Evolutionary conservation across 1,139 yeast species (phyloP).

Genomic region (Kazachstania sp.): DNA sequence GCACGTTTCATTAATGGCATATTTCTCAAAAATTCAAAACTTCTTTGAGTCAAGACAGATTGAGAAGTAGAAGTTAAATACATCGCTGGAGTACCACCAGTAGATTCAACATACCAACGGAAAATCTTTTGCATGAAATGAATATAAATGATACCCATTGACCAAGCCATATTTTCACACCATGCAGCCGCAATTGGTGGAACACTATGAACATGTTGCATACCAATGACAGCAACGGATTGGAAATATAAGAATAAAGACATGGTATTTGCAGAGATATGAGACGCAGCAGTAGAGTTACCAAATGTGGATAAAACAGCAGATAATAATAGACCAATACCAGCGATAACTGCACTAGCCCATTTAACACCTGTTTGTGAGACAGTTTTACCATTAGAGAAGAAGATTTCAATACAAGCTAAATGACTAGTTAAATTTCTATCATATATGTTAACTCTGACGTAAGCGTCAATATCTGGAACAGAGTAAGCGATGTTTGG

Average conservation of each 20-base stretch:
- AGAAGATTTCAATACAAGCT: slow-evolving; percentile 63
- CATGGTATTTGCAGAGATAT: slow-evolving; percentile 67
- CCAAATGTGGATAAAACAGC: slow-evolving; percentile 68
- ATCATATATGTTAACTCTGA: slow-evolving; percentile 41
- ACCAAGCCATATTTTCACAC: slow-evolving; percentile 80
- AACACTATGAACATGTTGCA: slow-evolving; percentile 64
- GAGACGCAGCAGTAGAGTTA: slow-evolving; percentile 73
- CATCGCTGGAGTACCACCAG: slow-evolving; percentile 66
- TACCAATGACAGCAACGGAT: slow-evolving; percentile 64
- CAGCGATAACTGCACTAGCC: slow-evolving; percentile 80
- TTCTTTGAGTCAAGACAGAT: slow-evolving; percentile 66
- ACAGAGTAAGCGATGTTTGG: slow-evolving; percentile 70
- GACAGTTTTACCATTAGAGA: slow-evolving; percentile 67
- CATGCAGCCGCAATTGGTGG: slow-evolving; percentile 79
- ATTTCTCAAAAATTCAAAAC: slow-evolving; percentile 32
- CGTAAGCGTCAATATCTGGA: slow-evolving; percentile 74
- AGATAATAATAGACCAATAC: slow-evolving; percentile 59
- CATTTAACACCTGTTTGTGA: slow-evolving; percentile 72
- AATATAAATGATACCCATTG: slow-evolving; percentile 70
- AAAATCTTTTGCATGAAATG: slow-evolving; percentile 67
- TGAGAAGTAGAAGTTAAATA: slow-evolving; percentile 51
- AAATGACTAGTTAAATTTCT: slow-evolving; percentile 33
- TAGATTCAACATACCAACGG: slow-evolving; percentile 74
- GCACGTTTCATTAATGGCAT: slow-evolving; percentile 29
- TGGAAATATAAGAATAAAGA: slow-evolving; percentile 71